Base-by-base conservation (phyloP, 176 grass and related monocot species). In the Lolium multiflorum region DNA sequence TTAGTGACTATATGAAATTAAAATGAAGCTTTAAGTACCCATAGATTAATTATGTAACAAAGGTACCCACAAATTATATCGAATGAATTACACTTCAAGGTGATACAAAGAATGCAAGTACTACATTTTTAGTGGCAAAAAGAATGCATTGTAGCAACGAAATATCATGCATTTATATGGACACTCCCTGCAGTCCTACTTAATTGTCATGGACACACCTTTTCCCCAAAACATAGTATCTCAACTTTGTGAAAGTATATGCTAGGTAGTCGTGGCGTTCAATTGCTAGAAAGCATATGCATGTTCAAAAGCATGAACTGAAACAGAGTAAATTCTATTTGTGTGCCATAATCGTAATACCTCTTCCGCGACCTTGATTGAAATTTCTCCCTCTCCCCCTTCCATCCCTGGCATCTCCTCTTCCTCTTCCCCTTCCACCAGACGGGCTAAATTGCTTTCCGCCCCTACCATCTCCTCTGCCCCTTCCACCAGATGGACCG, bases 301-400 rank as follows among this genome's bases (percentile, higher is more conserved):
- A 48, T 60, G 8, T 81, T 73, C 48, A 73, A 78, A 68, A 88
- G 25, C 71, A 88, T 47, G 24, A 88, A 22, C 35, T 87, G n/a
- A 25, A 65, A 51, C 39, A 67, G 75, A 39, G 47, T 35, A 86
- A 74, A 35, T 46, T 81, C 9, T 26, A 21, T 22, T 16, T 58
- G 16, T 38, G 57, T 74, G 25, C 26, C 68, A 74, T 65, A 83
- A 65, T 31, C 35, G 87, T 57, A 26, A 6, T 64, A 92, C 84
- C 84, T 92, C 84, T 87, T 81, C 91, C 87, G 82, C 62, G 81
- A 65, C 80, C 75, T 80, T 86, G 66, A 92, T 71, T 89, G 22
- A 68, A 83, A 41, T 77, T 22, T 26, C 79, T 83, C 65, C 80
- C 85, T 69, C 78, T 79, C 25, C 93, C 90, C 78, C 83, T 86